Evolutionary conservation across 495 filamentous ascomycete species (phyloP), one percentile per base, ranked within the genome.

Genomic region (Platismatia glauca): DNA sequence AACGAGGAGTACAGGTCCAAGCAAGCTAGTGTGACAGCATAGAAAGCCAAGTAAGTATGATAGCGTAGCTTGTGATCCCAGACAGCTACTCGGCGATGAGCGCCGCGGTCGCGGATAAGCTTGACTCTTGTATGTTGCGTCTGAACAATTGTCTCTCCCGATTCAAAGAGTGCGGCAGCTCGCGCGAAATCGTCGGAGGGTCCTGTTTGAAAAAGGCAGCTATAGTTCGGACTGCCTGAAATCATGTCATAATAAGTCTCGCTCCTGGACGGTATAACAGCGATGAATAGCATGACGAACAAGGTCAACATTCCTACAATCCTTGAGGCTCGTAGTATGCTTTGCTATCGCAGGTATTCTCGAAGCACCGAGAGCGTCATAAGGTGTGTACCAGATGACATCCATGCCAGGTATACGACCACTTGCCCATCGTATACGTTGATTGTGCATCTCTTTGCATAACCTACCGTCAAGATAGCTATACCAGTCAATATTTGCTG

Each of bases 401-500:
- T 70, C 68, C 67, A 74, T 31, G 67, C 71, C 11, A 71, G 58
- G 44, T 44, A 52, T 24, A 57, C 55, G 53, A 71, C 66, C 13
- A 79, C 67, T 24, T 50, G 39, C 52, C 76, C 75, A 37, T 79
- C 72, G 38, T 75, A 76, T 4, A 60, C 59, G 8, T 68, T 67
- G n/a, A 79, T 71, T 18, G 60, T 65, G 61, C 71, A 71, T 31
- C 69, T 68, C 7, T 70, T 68, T 2, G 60, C 41, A 39, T 71
- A 63, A 1, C 57, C 71, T 3, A 67, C 70, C 7, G 74, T 65
- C 5, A 75, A 50, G 39, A 79, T 69, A 13, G 75, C 69, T 12
- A 75, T 61, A 13, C 77, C 77, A 0, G 73, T 77, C 37, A 78
- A 68, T 1, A 81, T 66, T 62, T 79, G 78, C 50, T 77, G 76